These are phyloP conservation scores for Neofusicoccum sp. DNA, from an alignment of 2,329 filamentous ascomycete species.

Conservation along the genomic window DNA sequence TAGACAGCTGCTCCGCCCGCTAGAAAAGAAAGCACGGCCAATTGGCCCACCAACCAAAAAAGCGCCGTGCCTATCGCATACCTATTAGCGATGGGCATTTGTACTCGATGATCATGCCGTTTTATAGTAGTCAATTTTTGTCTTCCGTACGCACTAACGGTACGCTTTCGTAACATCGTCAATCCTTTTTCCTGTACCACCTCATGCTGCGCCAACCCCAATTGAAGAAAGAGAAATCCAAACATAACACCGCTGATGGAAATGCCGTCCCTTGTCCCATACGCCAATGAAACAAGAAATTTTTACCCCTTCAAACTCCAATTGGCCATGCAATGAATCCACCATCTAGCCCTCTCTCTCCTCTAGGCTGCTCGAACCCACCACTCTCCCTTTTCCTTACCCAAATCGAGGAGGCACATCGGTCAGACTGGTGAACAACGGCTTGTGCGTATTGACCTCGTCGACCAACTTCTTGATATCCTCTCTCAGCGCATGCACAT, in stretches of 20 bases:
- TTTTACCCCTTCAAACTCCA: neutral
- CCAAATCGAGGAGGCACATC: neutral
- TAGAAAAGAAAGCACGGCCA: neutral
- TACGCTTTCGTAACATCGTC: neutral
- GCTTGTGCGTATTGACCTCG: slow-evolving; percentile 12
- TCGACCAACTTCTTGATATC: slow-evolving; percentile 9
- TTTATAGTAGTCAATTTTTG: too few relatives aligned
- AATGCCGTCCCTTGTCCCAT: neutral
- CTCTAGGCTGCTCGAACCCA: neutral
- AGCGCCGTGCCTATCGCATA: neutral
- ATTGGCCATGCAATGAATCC: neutral
- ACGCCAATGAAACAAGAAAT: neutral
- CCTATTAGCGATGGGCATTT: neutral
- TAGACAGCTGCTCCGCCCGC: neutral
- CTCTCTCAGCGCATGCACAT: slow-evolving; percentile 5
- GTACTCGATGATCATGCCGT: neutral
- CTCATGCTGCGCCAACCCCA: too few relatives aligned
- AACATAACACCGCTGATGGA: neutral
- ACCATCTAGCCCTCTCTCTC: neutral
- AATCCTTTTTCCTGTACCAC: neutral
- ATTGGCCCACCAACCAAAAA: neutral
- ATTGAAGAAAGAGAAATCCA: too few relatives aligned
- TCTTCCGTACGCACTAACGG: too few relatives aligned
- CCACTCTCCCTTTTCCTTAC: neutral
- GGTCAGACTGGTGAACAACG: neutral